Evolutionary conservation across 495 filamentous ascomycete species (phyloP).

Genomic region (Staphylotrichum longicolle): DNA sequence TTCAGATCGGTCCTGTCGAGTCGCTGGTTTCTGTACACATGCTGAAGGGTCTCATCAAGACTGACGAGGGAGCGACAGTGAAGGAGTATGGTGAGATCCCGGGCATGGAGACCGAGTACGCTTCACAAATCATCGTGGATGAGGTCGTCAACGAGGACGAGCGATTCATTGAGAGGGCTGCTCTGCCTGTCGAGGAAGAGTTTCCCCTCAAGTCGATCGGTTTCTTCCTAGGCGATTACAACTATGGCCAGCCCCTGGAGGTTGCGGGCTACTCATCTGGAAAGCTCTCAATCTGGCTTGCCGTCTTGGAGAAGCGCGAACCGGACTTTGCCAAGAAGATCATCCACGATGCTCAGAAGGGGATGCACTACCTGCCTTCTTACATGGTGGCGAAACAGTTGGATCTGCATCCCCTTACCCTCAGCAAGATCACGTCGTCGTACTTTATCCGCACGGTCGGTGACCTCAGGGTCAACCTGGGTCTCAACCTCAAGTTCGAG

Average conservation of each 20-base stretch:
- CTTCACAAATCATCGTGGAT: slow-evolving; percentile 85
- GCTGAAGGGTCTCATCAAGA: slow-evolving; percentile 86
- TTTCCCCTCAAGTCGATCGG: slow-evolving; percentile 77
- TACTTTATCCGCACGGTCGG: slow-evolving; percentile 81
- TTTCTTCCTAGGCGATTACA: slow-evolving; percentile 96
- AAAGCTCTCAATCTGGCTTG: slow-evolving; percentile 74
- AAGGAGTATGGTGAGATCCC: slow-evolving; percentile 92
- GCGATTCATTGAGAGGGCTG: slow-evolving; percentile 84
- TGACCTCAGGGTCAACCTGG: slow-evolving; percentile 75
- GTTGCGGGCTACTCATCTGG: slow-evolving; percentile 70
- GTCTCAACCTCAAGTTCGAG: slow-evolving; percentile 96
- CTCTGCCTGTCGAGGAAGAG: slow-evolving; percentile 84
- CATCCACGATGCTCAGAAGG: slow-evolving; percentile 61
- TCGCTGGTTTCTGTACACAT: slow-evolving; percentile 88
- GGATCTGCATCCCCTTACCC: slow-evolving; percentile 74
- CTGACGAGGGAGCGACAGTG: slow-evolving; percentile 82
- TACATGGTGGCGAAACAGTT: slow-evolving; percentile 81
- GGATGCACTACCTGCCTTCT: slow-evolving; percentile 77
- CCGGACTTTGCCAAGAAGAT: slow-evolving; percentile 76
- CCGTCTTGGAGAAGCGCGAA: slow-evolving; percentile 64
- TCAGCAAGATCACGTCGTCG: slow-evolving; percentile 94
- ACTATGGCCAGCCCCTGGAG: slow-evolving; percentile 85
- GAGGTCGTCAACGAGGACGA: slow-evolving; percentile 88
- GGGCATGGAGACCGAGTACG: slow-evolving; percentile 88
- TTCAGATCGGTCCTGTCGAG: slow-evolving; percentile 83